Evolutionary conservation across 2,329 filamentous ascomycete genomes (phyloP), one percentile per base, ranked within the genome.

Genomic region (Aspergillus amoenus): DNA sequence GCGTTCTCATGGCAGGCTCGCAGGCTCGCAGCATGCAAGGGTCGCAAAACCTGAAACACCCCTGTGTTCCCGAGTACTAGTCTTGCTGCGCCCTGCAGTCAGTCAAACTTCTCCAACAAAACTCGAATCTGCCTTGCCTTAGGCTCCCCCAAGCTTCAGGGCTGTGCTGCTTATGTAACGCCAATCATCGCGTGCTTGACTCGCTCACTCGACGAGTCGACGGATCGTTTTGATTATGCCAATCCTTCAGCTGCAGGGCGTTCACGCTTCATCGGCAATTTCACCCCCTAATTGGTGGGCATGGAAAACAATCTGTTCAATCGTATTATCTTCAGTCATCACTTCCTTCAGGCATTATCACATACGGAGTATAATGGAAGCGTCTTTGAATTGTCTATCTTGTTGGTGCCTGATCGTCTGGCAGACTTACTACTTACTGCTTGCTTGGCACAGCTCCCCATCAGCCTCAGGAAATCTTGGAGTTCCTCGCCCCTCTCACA

Each of bases 71-170:
- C 27, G 45, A 45, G 47, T 47, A 34, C 37, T 34, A 41, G 42
- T 37, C 21, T 11, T 46, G 45, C 55, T 57, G 55, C 55, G 55
- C 55, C 55, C 46, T 54, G 55, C 45, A 51, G 50, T 53, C 52
- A 57, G 50, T 53, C 52, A 57, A 54, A 45, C 50, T 53, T 57
- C 47, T 51, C 40, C 32, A 18, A 37, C 40, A 40, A 18, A 46
- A 45, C 37, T 7, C 39, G 32, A 57, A 41, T 57, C 55, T 57
- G 55, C 55, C 55, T 54, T 54, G 55, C 39, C 50, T 34, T 30
- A 57, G 50, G 50, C 39, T 48, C 21, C 22, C 39, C 24, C 39
- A 17, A 34, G 45, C 27, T 32, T 30, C 27, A 32, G 17, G 52
- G 52, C 45, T 49, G 44, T 49, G 47, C 21, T 40, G 50, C 39